A percentile compares a stretch with the other conserved stretches of the same genome.
These are phyloP conservation scores for Papilionanthe hybrid DNA, from an alignment of 116 monocot genomes.

Conservation along the genomic window DNA sequence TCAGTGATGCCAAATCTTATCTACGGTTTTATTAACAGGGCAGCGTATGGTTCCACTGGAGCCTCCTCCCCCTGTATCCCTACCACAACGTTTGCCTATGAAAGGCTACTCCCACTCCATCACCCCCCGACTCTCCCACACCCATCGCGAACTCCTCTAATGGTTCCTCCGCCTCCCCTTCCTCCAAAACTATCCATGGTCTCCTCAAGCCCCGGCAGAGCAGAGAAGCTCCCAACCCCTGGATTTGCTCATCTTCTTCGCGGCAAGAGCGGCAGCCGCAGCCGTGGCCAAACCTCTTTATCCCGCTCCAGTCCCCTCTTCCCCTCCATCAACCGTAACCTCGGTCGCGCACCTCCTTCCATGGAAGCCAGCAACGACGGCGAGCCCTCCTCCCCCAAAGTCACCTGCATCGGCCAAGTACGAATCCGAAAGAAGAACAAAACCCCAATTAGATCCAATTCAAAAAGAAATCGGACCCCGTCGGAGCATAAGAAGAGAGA, in stretches of 20 bases:
- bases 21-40: background rate
- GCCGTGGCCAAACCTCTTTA: constrained; percentile 10
- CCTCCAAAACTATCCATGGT: constrained; percentile 15
- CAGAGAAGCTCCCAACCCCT: constrained; percentile 57
- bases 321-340: constrained; percentile 24
- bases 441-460: background rate
- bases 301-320: constrained; percentile 57
- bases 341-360: constrained; percentile 8
- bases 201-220: constrained; percentile 56
- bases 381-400: constrained; percentile 84
- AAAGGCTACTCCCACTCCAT: background rate
- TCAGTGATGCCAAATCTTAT: background rate
- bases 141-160: background rate
- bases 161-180: constrained; percentile 5
- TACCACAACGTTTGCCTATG: background rate
- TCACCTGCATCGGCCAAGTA: constrained; percentile 95
- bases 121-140: background rate
- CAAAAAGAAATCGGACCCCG: background rate
- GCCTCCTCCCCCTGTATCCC: background rate
- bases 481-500: background rate
- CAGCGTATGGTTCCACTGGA: background rate
- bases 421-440: constrained; percentile 48
- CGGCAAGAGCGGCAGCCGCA: constrained; percentile 32
- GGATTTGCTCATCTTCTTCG: constrained; percentile 31
- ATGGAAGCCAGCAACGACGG: constrained; percentile 16